Percentiles rank a stretch among this genome's conserved stretches.
These are phyloP conservation scores for Apostasia ramifera DNA, from an alignment of 106 monocot species.

Conservation along the genomic window DNA sequence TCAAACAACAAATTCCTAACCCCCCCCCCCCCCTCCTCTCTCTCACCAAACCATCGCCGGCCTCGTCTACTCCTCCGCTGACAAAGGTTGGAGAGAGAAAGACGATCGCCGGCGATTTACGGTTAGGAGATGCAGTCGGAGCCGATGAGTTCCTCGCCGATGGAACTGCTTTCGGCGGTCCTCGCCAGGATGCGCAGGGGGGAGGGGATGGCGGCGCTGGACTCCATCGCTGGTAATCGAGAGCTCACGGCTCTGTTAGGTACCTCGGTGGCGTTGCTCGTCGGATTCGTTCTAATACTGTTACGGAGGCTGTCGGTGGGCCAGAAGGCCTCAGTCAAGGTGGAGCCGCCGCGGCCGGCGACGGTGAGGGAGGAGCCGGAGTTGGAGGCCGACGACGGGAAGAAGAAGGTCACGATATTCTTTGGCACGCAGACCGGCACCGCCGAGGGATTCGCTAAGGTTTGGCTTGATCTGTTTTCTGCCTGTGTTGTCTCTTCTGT, in stretches of 20 bases:
- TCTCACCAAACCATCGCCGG: constrained; percentile 4
- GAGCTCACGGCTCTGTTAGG: constrained; percentile 30
- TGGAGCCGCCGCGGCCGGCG: constrained; percentile 24
- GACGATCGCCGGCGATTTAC: not conserved
- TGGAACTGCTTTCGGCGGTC: constrained; percentile 45
- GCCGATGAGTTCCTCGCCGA: constrained; percentile 38
- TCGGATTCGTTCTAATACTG: constrained; percentile 30
- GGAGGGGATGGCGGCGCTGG: constrained; percentile 10
- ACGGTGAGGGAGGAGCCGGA: constrained; percentile 8
- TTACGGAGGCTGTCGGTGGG: constrained; percentile 29
- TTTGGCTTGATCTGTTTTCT: not conserved
- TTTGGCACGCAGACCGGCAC: constrained; percentile 71
- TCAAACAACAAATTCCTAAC: not conserved
- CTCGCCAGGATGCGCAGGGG: constrained; percentile 12
- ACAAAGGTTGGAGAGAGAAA: not conserved
- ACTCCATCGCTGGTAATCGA: constrained; percentile 15
- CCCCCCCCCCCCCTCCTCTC: not conserved
- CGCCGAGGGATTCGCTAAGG: constrained; percentile 70
- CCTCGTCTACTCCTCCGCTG: not conserved
- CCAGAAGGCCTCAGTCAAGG: constrained; percentile 7
- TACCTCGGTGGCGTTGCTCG: constrained; percentile 30
- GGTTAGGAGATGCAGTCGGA: constrained; percentile 10
- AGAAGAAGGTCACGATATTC: constrained; percentile 50
- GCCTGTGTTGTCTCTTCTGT: not conserved
- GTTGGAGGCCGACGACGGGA: constrained; percentile 42